Conservation (phyloP, 352 stramenopile genomes). For the Pythium vanterpoolii region DNA sequence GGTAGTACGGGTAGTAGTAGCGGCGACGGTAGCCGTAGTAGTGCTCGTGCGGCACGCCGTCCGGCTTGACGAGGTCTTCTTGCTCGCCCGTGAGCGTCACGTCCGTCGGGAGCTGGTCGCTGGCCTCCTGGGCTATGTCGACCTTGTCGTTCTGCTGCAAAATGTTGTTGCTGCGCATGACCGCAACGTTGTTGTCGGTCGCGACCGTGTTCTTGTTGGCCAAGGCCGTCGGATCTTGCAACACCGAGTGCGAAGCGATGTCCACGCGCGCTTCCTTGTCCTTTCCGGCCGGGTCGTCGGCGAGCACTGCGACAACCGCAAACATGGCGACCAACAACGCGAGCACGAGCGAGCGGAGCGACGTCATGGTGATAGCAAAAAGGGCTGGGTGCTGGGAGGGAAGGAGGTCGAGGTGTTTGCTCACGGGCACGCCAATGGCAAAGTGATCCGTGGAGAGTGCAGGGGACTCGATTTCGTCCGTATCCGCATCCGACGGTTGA, state of each 20-base stretch:
- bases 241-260: conserved; percentile 9
- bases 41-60: conserved; percentile 11
- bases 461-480: neutral
- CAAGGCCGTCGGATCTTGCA: conserved; percentile 17
- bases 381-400: neutral
- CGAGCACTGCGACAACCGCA: neutral
- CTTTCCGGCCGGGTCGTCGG: conserved; percentile 2
- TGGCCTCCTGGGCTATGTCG: neutral
- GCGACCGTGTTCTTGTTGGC: conserved; percentile 21
- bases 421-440: conserved; percentile 1
- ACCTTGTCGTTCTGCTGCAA: conserved; percentile 18
- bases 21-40: conserved; percentile 26
- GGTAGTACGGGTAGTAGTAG: conserved; percentile 30
- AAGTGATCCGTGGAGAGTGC: neutral
- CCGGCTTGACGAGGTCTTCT: conserved; percentile 7
- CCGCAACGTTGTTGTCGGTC: conserved; percentile 17
- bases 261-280: neutral
- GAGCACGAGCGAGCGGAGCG: conserved; percentile 10
- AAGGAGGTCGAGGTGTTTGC: neutral
- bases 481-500: neutral
- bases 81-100: conserved; percentile 19
- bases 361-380: neutral
- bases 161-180: conserved; percentile 16
- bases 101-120: neutral
- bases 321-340: conserved; percentile 4